Conservation (phyloP, 1,139 yeast genomes). For the Nematodospora anomalae region DNA sequence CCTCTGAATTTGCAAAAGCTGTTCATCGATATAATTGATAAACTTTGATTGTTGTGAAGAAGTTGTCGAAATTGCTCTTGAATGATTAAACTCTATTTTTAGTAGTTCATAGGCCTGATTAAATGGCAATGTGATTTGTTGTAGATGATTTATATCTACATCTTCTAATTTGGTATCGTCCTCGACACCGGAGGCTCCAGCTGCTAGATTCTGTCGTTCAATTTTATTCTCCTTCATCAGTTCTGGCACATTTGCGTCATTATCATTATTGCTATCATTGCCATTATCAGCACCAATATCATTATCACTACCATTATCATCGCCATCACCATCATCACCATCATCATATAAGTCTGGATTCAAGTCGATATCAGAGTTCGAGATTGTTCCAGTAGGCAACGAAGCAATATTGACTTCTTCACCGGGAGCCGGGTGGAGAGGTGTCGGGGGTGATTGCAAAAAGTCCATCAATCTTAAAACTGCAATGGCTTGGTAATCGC, state of each 20-base stretch:
- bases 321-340: conserved; percentile 19
- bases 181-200: not conserved
- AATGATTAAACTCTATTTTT: conserved; percentile 7
- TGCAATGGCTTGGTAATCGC: too few species aligned
- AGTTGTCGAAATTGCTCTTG: conserved; percentile 12
- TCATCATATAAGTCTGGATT: conserved; percentile 43
- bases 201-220: not conserved
- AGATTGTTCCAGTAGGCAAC: conserved; percentile 31
- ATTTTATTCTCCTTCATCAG: not conserved
- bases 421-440: conserved; percentile 48
- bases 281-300: too few species aligned
- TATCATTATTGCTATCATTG: too few species aligned
- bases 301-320: conserved; percentile 7
- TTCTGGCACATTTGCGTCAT: too few species aligned
- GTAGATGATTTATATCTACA: conserved; percentile 16
- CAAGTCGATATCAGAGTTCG: conserved; percentile 32
- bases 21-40: conserved; percentile 59
- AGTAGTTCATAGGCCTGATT: conserved; percentile 24
- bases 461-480: too few species aligned
- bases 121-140: conserved; percentile 30
- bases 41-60: conserved; percentile 58
- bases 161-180: conserved; percentile 15
- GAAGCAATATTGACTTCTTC: conserved; percentile 32
- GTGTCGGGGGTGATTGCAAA: conserved; percentile 39
- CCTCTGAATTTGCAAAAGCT: conserved; percentile 59